A percentile compares a stretch with the other conserved stretches of the same genome.
phyloP scores from a whole-genome alignment of 352 stramenopile genomes.

The Peronospora destructor region DNA sequence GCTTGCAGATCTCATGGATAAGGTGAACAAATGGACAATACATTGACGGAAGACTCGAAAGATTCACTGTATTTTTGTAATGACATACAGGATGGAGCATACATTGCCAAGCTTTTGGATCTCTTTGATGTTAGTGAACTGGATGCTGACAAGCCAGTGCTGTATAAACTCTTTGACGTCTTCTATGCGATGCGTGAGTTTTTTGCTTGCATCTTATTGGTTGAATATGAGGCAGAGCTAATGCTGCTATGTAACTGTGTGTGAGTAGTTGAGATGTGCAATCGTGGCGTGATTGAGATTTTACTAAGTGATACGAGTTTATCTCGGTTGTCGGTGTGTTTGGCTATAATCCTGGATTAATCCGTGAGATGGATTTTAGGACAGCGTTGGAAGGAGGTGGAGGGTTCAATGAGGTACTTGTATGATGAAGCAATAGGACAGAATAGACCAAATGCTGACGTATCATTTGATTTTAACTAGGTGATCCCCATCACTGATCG shows the following conservation, averaged over 20 bases:
- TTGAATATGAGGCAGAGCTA: too few species aligned
- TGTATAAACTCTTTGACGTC: too few species aligned
- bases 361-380: constrained; percentile 71
- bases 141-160: too few species aligned
- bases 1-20: constrained; percentile 36
- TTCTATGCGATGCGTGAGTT: too few species aligned
- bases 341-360: constrained; percentile 68
- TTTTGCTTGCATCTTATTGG: too few species aligned
- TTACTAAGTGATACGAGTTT: constrained; percentile 75
- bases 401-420: constrained; percentile 64
- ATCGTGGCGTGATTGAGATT: constrained; percentile 57
- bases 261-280: constrained; percentile 67
- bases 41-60: not conserved
- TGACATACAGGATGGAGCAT: constrained; percentile 37
- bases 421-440: constrained; percentile 1
- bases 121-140: too few species aligned
- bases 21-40: constrained; percentile 25
- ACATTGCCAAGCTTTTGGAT: too few species aligned
- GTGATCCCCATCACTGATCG: constrained; percentile 66
- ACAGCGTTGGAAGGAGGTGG: constrained; percentile 46
- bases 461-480: constrained; percentile 18
- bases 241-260: too few species aligned
- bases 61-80: not conserved
- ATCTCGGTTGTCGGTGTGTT: constrained; percentile 79
- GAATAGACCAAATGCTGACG: not conserved